phyloP scores from a whole-genome alignment of 2,329 filamentous ascomycete species.

The Fusarium irregulare region DNA sequence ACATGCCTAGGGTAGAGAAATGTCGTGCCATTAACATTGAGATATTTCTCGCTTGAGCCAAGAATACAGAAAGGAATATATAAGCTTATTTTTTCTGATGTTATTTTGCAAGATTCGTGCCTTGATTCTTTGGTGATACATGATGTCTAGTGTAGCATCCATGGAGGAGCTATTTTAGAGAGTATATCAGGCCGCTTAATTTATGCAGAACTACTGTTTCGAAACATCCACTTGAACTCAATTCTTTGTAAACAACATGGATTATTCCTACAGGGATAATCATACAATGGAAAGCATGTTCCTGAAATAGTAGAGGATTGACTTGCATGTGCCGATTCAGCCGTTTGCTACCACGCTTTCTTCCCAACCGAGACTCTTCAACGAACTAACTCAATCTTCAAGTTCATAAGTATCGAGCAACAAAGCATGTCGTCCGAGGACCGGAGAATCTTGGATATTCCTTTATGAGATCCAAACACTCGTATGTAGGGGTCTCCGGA shows the following conservation, averaged over 20 bases:
- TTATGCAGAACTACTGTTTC: not conserved
- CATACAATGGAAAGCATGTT: not conserved
- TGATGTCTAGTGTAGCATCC: not conserved
- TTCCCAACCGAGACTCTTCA: not conserved
- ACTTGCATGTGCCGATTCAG: not conserved
- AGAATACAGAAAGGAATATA: not conserved
- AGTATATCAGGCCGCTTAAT: not conserved
- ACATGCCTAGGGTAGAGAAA: not conserved
- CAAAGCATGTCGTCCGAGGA: not conserved
- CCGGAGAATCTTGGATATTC: not conserved
- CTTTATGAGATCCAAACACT: not conserved
- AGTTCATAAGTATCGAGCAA: slow-evolving; percentile 6
- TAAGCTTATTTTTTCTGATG: not conserved
- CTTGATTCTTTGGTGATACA: not conserved
- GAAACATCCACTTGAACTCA: not conserved
- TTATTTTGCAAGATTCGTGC: not conserved
- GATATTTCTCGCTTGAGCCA: not conserved
- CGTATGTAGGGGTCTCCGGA: no score
- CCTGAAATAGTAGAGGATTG: not conserved
- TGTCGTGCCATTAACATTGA: not conserved
- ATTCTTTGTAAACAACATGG: not conserved
- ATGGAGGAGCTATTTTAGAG: not conserved
- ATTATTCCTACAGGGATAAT: not conserved
- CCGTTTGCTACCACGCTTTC: not conserved
- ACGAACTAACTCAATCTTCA: not conserved